Conservation (phyloP, 495 filamentous ascomycete genomes). For the Cudoniella acicularis region DNA sequence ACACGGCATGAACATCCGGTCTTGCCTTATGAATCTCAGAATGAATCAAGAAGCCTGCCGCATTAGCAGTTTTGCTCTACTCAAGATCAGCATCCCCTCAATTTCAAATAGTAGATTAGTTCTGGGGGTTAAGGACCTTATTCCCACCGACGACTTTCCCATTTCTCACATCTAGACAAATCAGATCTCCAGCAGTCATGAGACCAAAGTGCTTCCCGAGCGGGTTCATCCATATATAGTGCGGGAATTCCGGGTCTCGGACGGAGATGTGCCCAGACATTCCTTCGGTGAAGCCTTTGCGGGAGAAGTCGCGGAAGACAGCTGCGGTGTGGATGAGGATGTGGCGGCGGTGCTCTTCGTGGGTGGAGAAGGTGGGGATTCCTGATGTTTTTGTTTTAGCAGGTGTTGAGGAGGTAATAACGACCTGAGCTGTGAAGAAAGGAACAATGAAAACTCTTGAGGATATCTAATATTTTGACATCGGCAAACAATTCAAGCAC, state of each 20-base stretch:
- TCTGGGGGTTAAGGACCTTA: constrained; percentile 5
- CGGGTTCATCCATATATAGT: constrained; percentile 64
- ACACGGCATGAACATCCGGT: constrained; percentile 49
- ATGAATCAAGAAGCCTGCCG: constrained; percentile 69
- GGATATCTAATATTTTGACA: no score
- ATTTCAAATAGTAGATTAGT: background rate
- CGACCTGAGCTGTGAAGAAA: no score
- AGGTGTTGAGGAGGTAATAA: no score
- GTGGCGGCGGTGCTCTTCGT: constrained; percentile 36
- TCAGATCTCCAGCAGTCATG: constrained; percentile 48
- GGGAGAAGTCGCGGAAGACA: constrained; percentile 47
- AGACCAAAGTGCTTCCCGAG: constrained; percentile 54
- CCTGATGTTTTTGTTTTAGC: no score
- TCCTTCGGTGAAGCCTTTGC: constrained; percentile 60
- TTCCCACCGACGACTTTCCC: constrained; percentile 51
- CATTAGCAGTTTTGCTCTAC: constrained; percentile 46
- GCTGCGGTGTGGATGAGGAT: constrained; percentile 48
- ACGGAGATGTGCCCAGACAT: constrained; percentile 64
- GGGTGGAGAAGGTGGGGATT: constrained; percentile 42
- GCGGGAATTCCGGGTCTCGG: constrained; percentile 54
- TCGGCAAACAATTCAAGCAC: no score
- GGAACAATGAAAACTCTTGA: no score
- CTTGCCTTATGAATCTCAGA: constrained; percentile 51
- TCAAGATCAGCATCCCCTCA: background rate
- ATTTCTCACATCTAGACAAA: constrained; percentile 49